phyloP scores from a whole-genome alignment of 2,329 filamentous ascomycete genomes.

The Remersonia thermophila region DNA sequence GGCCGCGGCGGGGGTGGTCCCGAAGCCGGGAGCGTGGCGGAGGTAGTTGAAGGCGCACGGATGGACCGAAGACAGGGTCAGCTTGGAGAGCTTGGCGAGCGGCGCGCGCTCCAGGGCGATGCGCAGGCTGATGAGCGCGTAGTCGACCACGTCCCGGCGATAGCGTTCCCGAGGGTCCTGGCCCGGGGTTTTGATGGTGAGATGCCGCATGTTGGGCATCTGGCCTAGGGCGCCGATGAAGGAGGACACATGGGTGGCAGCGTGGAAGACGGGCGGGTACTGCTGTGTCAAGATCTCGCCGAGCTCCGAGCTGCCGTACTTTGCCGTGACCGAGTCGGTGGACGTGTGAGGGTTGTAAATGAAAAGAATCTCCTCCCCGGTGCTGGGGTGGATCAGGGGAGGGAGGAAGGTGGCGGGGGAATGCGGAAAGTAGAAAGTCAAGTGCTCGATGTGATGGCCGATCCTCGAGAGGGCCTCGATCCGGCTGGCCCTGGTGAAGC shows the following conservation, averaged over 20 bases:
- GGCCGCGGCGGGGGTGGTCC: conserved; percentile 57
- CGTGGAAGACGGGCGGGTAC: conserved; percentile 81
- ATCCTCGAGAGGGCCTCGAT: conserved; percentile 65
- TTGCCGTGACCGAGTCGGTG: conserved; percentile 52
- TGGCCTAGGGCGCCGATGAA: conserved; percentile 65
- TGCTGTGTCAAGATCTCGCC: conserved; percentile 74
- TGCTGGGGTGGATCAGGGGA: conserved; percentile 67
- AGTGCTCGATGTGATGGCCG: conserved; percentile 64
- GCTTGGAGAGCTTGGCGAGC: conserved; percentile 50
- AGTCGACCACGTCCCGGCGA: conserved; percentile 69
- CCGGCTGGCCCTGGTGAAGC: conserved; percentile 62
- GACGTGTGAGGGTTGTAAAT: conserved; percentile 68
- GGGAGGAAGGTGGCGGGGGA: conserved; percentile 68
- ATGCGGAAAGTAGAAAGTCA: conserved; percentile 69
- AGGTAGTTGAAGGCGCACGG: conserved; percentile 66
- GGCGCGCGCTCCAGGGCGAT: conserved; percentile 68
- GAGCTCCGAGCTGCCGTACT: conserved; percentile 68
- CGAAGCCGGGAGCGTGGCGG: conserved; percentile 61
- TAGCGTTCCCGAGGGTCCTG: conserved; percentile 58
- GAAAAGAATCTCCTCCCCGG: conserved; percentile 67
- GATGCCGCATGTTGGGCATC: conserved; percentile 57
- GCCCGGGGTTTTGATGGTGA: conserved; percentile 65
- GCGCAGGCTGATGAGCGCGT: conserved; percentile 74
- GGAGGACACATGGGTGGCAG: conserved; percentile 73
- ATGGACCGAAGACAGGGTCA: conserved; percentile 64